Base-by-base conservation (phyloP, 257 asterid genomes). In the Nicotiana knightiana region DNA sequence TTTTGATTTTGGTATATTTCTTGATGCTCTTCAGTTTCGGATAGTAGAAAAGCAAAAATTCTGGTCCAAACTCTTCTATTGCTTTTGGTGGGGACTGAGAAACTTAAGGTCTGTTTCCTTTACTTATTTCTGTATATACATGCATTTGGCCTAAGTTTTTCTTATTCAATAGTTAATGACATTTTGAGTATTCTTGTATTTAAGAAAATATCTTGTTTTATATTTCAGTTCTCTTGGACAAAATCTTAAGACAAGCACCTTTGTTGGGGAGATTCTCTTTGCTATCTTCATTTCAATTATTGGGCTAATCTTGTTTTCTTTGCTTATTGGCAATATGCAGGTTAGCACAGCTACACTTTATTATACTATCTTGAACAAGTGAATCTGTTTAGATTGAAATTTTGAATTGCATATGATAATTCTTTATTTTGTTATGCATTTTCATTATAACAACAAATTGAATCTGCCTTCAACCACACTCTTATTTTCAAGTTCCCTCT, bases 61-160 rank as follows among this genome's bases (percentile, higher is more conserved):
- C 35, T 79, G 51, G 12, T 79, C 58, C 80, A 92, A 92, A 39
- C 86, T 89, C 39, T 82, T 89, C 61, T 90, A 87, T 76, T 91
- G 95, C 90, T 91, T 92, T 82, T 92, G 97, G 97, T 92, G 95
- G 95, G 97, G 97, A n/a, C 86, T 91, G 37, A 77, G 95, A 63
- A 90, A 86, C 86, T 85, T 92, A 81, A 92, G 95, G 97, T 91
- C 32, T 76, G 76, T 85, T 43, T 54, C 75, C 33, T 53, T 17
- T 48, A 37, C 21, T 67, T 83, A 16, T 66, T 77, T 11, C 9
- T 0, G 24, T 21, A n/a, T n/a, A 39, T 7, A 53, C 18, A 53
- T 53, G 2, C 1, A 28, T 28, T 28, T 28, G 30, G 1, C 1
- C 30, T 28, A 0, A 28, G 30, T 28, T 28, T 28, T 28, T 1